These are phyloP conservation scores for Gyrodon lividus DNA, from an alignment of 768 basidiomycete genomes.

Conservation along the genomic window DNA sequence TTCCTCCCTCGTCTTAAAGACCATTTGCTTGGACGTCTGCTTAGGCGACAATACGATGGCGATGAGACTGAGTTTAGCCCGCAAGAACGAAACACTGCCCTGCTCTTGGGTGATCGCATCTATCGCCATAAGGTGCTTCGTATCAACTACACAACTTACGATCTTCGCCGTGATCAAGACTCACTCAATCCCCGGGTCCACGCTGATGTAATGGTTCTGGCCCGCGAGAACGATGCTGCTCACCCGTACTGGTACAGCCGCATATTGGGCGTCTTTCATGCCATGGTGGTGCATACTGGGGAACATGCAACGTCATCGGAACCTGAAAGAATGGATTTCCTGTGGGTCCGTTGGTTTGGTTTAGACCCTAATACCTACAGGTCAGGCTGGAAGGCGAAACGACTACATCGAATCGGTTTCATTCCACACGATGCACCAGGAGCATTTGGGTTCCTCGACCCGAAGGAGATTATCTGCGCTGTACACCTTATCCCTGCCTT, in stretches of 20 bases:
- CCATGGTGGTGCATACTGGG: not conserved
- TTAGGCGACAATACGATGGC: conserved; percentile 18
- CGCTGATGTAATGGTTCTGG: conserved; percentile 36
- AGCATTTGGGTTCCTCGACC: no score
- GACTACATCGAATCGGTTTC: no score
- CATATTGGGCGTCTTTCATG: not conserved
- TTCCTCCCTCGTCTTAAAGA: conserved; percentile 18
- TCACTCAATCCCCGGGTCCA: conserved; percentile 37
- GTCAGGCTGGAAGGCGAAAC: not conserved
- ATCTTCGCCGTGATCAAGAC: conserved; percentile 33
- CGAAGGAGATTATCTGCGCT: no score
- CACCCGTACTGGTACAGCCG: conserved; percentile 38
- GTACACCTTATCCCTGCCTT: no score
- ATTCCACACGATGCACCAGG: no score
- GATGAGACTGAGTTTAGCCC: conserved; percentile 25
- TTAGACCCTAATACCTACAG: no score
- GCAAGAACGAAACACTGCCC: conserved; percentile 18
- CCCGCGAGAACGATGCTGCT: conserved; percentile 18
- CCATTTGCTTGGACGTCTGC: conserved; percentile 18
- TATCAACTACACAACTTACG: conserved; percentile 31
- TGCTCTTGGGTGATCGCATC: conserved; percentile 17
- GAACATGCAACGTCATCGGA: no score
- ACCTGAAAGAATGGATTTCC: no score
- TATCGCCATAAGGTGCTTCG: conserved; percentile 24
- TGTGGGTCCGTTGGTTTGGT: no score